These are phyloP conservation scores for Croton laevigatus DNA, from an alignment of 441 rosid genomes.

Conservation along the genomic window DNA sequence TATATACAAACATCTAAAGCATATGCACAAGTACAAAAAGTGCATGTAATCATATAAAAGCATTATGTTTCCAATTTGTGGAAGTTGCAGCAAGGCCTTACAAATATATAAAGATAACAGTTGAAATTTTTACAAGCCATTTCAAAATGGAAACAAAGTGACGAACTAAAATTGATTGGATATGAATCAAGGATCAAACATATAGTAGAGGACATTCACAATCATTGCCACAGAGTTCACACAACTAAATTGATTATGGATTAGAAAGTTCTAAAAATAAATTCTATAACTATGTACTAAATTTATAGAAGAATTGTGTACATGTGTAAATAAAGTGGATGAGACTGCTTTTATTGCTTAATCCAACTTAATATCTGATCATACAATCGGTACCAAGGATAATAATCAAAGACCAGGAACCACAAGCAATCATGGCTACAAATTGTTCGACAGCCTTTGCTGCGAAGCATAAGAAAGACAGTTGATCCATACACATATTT, in stretches of 20 bases:
- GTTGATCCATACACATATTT: too few relatives aligned
- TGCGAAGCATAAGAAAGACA: neutral
- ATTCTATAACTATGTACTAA: too few relatives aligned
- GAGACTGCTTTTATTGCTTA: neutral
- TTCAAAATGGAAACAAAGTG: neutral
- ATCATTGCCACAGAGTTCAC: neutral
- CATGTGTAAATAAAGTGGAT: neutral
- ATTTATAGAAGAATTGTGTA: too few relatives aligned
- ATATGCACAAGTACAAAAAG: neutral
- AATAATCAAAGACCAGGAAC: constrained; percentile 1
- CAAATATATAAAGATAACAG: neutral
- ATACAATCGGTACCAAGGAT: neutral
- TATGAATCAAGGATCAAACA: neutral
- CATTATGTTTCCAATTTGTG: neutral
- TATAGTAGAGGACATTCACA: neutral
- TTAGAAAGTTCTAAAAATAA: neutral
- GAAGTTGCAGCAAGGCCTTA: neutral
- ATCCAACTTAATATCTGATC: neutral
- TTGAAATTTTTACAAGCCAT: neutral
- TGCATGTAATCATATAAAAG: neutral
- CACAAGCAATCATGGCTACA: neutral
- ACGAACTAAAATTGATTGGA: neutral
- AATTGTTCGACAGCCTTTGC: neutral
- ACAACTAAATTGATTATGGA: neutral
- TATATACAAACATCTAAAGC: neutral